A percentile compares a stretch with the other conserved stretches of the same genome.
These are phyloP conservation scores for Salix udensis DNA, from an alignment of 345 rosid species.

Conservation along the genomic window DNA sequence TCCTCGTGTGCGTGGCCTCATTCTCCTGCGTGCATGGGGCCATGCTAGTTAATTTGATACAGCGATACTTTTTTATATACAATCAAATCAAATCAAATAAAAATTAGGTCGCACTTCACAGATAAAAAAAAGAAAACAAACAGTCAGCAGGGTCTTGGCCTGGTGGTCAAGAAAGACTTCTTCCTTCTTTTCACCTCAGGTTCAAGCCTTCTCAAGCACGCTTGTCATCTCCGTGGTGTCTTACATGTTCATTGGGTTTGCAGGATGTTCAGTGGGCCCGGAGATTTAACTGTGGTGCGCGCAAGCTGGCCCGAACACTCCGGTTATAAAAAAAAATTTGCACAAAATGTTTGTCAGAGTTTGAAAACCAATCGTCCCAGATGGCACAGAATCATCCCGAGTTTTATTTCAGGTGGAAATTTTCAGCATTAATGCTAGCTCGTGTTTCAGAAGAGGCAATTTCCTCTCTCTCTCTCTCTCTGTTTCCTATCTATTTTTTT, in stretches of 20 bases:
- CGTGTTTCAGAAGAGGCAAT: conserved; percentile 9
- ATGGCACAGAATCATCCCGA: neutral
- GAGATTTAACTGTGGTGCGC: no score
- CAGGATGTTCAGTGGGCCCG: no score
- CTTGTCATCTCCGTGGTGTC: no score
- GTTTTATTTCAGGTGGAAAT: conserved; percentile 7
- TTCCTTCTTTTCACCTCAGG: no score
- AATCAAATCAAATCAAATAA: neutral
- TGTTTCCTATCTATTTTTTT: neutral
- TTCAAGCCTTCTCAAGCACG: no score
- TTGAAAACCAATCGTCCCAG: neutral
- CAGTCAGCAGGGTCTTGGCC: no score
- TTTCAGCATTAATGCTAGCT: neutral
- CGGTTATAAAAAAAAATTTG: no score
- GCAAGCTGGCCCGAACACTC: no score
- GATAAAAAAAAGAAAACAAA: neutral
- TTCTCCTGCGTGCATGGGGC: conserved; percentile 28
- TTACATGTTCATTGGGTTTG: no score
- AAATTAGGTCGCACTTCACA: neutral
- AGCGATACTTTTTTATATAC: neutral
- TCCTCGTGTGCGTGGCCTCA: conserved; percentile 66
- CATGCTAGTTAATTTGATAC: neutral
- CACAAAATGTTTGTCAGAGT: neutral
- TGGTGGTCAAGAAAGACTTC: no score
- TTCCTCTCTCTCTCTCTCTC: neutral